Evolutionary conservation across 2,329 filamentous ascomycete genomes (phyloP), one percentile per base, ranked within the genome.

Genomic region (Pseudomassariella vexata): DNA sequence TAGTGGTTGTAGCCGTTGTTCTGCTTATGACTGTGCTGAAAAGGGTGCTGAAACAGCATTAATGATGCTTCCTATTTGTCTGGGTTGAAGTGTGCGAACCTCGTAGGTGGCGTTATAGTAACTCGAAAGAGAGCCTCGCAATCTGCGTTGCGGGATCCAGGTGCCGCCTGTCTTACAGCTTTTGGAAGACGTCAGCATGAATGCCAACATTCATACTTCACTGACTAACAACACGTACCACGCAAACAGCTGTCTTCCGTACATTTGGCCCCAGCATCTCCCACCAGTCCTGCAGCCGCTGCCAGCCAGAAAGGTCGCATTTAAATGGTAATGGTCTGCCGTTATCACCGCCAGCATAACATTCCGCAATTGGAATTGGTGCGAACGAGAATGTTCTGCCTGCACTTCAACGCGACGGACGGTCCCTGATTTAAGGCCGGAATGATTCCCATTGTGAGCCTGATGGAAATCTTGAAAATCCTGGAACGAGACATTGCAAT

Each of bases 1-100:
- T 37, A 14, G 36, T 39, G 12, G 24, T 38, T 7, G 33, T 41
- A 2, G 22, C 34, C 8, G 31, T 35, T 9, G 32, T 31, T 9
- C 16, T 27, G 7, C 19, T 24, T 9, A 22, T 26, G 10, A 35
- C 23, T n/a, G 31, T 35, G 8, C 21, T 19, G 19, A 23, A 25
- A 9, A 38, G 19, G 15, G 36, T 38, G 20, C 36, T 38, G 6
- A n/a, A 14, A 14, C 19, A 9, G 6, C 11, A 17, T 30, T 12
- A 30, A 21, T 21, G 11, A 23, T 2, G 9, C 10, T 14, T 9
- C 24, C 8, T 7, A 9, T 14, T 11, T 7, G 5, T 8, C 19
- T 8, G 11, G 6, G 5, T 15, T 20, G n/a, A 20, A 11, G n/a
- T n/a, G n/a, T n/a, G n/a, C 6, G 9, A 24, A 38, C 36, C 28